Base-by-base conservation (phyloP, 1,139 yeast species). In the Sugiyamaella castrensis region DNA sequence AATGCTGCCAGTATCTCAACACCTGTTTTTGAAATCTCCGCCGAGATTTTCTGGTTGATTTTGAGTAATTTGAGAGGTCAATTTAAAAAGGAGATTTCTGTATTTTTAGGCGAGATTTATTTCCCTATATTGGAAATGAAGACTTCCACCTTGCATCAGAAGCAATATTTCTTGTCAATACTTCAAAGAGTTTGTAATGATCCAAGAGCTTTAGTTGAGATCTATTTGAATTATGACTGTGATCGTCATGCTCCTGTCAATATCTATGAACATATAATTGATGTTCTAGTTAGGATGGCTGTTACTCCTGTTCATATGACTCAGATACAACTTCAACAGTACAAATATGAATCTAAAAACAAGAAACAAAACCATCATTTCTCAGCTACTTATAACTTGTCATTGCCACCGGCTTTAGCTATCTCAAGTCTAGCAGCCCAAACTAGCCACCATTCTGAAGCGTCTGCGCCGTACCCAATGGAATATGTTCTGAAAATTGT, bases 181-280 rank as follows among this genome's bases (percentile, higher is more conserved):
- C 76, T 94, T 30, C 86, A 87, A 59, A 76, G 95, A 56, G 69
- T 92, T 40, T 86, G 96, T 64, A 82, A 82, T 55, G 96, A 92
- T 66, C 95, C 98, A 33, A 76, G 96, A 56, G 85, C 95, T 33
- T 73, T 94, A 52, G 88, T 94, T 52, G 99, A 94, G 68, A 81
- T 92, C 55, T 94, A 91, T 64, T 76, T 94, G 61, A 94, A 94
- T 66, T 94, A 92, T 67, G 99, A 94, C 67, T 94, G 99, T 71
- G 96, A 89, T 65, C 61, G 69, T 11, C 77, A 84, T 13, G 73
- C 79, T 6, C 79, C 84, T 76, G 87, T 95, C 42, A 92, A 92
- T 64, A 76, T 91, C 45, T 88, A 92, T 66, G 98, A 94, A 67
- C 76, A 80, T 48, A 72, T 87, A 36, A 80, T 89, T 48, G 92